Conservation (phyloP, 805 yeast species). For the Spathaspora girioi region DNA sequence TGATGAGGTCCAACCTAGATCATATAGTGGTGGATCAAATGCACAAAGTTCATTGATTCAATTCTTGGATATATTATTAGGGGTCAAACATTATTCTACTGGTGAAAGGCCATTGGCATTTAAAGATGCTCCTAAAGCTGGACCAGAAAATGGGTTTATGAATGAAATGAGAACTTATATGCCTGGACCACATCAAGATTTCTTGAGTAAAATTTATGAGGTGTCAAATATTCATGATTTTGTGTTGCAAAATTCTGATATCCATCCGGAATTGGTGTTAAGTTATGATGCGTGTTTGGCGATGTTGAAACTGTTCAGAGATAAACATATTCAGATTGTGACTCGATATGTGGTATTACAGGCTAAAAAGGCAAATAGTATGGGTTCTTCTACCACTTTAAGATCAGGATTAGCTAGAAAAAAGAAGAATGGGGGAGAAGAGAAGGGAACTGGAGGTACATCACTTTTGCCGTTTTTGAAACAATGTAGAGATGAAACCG, state of each 20-base stretch:
- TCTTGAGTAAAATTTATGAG: slow-evolving; percentile 56
- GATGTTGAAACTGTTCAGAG: slow-evolving; percentile 83
- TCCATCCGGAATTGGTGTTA: slow-evolving; percentile 54
- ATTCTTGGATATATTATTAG: slow-evolving; percentile 72
- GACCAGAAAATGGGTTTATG: slow-evolving; percentile 51
- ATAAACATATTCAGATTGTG: slow-evolving; percentile 89
- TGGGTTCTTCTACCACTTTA: slow-evolving; percentile 57
- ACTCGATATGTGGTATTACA: slow-evolving; percentile 82
- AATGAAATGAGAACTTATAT: slow-evolving; percentile 82
- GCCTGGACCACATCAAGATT: slow-evolving; percentile 84
- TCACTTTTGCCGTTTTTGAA: slow-evolving; percentile 85
- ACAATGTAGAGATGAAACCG: slow-evolving; percentile 95
- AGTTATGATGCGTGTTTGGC: slow-evolving; percentile 89
- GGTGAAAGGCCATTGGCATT: slow-evolving; percentile 48
- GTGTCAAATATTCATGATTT: slow-evolving; percentile 61
- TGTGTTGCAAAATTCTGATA: slow-evolving; percentile 42
- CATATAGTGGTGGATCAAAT: slow-evolving; percentile 85
- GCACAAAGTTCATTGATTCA: slow-evolving; percentile 92
- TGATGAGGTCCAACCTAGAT: slow-evolving; percentile 49
- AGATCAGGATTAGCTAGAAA: slow-evolving; percentile 65
- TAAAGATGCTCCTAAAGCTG: slow-evolving; percentile 5
- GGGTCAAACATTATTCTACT: slow-evolving; percentile 75
- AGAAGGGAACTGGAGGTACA: slow-evolving; percentile 92
- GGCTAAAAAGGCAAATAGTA: slow-evolving; percentile 52
- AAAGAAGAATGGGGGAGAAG: slow-evolving; percentile 45